Evolutionary conservation across 2,329 filamentous ascomycete genomes (phyloP), one percentile per base, ranked within the genome.

Genomic region (Penicillium sp.): DNA sequence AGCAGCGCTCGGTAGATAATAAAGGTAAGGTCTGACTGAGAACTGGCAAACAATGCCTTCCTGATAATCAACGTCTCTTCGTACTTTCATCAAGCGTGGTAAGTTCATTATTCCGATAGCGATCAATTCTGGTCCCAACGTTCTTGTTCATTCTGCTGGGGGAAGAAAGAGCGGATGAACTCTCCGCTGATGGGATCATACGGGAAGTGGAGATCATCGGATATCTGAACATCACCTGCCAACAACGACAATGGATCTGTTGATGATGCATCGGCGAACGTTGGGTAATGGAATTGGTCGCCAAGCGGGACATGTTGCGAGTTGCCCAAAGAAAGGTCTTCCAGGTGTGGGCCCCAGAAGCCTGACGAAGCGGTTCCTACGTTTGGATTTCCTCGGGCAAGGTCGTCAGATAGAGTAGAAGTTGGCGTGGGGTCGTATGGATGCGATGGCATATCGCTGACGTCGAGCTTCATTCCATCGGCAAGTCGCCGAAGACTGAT

Each of bases 111-210:
- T 13, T 13, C 12, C 25, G 9, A 6, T 4, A 13, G 6, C 25
- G n/a, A 29, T 46, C 32, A 46, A 29, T 34, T 32, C 9, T 48
- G 40, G 18, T 51, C 48, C 57, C 54, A 63, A 6, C 44, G 35
- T 4, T 51, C 45, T 34, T 60, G 57, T 4, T 57, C 56, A 7
- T 39, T 45, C 6, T 47, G 28, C 6, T 45, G 26, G 4, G 62
- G 62, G 45, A 65, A 65, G 47, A 64, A 65, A n/a, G 61, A 62
- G 13, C 57, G 51, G 37, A 65, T 64, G 17, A 65, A 65, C 34
- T 64, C 60, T 11, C 60, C 60, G 18, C 51, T 58, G 37, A 65
- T 64, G 4, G 62, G 61, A 34, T 65, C 62, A 39, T 65, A 65
- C 7, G 62, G 62, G 42, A 65, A 65, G 32, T 59, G 63, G 1